Base-by-base conservation (phyloP, 805 yeast genomes). In the Danielozyma ontarioensis region DNA sequence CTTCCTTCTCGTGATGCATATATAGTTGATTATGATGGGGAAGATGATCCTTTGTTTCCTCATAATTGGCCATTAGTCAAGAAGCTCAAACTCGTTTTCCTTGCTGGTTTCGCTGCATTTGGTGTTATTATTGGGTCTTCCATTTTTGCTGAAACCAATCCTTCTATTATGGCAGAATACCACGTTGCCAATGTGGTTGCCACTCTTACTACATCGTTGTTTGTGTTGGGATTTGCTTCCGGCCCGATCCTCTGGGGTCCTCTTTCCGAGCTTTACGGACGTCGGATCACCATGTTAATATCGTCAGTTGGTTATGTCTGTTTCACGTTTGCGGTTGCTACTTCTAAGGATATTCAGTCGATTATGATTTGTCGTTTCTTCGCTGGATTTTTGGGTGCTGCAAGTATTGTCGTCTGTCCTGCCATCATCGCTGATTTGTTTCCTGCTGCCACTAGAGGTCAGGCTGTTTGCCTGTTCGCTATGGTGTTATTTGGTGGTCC, bases 341-440 rank as follows among this genome's bases (percentile, higher is more conserved):
- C 83, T n/a, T 83, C 86, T 17, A 71, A 84, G 48, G 81, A 88
- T 49, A 44, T 84, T 32, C 95, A 86, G 59, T 78, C 94, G 0
- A 65, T 87, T 37, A 53, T 87, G 64, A 68, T 87, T 27, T 76
- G 85, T 57, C 72, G 96, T 42, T 86, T 84, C 51, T 80, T 87
- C 53, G 79, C 81, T 17, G 95, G 95, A 35, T 72, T 79, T 48
- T 59, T 81, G 36, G 96, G 95, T 43, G 86, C 94, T 14, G 87
- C 93, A 26, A 87, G 94, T 1, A 57, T 88, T 49, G 90, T 84
- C 17, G 86, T 85, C 26, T 88, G 80, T 7, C 95, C 95, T 17
- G 96, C 95, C 31, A 73, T 82, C 0, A 80, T 86, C 65, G 83
- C 94, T 5, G 96, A 88, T 57, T 70, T 86, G 70, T 86, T 78